These are phyloP conservation scores for Trichoderma sp. DNA, from an alignment of 2,329 filamentous ascomycete genomes.

Conservation along the genomic window DNA sequence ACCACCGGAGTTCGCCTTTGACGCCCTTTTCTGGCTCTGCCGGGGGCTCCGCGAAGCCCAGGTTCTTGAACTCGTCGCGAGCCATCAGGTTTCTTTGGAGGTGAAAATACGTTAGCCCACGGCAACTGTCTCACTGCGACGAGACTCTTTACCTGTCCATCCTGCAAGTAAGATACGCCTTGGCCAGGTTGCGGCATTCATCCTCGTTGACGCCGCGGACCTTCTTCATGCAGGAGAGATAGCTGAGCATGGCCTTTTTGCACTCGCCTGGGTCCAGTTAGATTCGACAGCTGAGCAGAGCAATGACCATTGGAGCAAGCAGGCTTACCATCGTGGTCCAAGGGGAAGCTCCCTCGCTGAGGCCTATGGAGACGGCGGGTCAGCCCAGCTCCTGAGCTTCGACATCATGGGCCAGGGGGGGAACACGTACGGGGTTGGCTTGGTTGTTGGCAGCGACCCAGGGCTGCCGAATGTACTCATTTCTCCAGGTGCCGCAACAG, in stretches of 20 bases:
- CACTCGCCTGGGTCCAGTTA: constrained; percentile 70
- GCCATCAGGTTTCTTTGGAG: constrained; percentile 84
- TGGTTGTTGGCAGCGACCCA: constrained; percentile 65
- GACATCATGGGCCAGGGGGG: constrained; percentile 1
- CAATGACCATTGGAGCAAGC: not conserved
- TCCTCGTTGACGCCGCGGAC: constrained; percentile 82
- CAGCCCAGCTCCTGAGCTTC: constrained; percentile 23
- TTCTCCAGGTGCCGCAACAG: constrained; percentile 23
- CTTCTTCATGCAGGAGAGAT: constrained; percentile 84
- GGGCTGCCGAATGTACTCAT: constrained; percentile 72
- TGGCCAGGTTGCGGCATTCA: constrained; percentile 82
- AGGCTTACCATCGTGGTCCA: constrained; percentile 77
- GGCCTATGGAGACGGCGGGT: constrained; percentile 57
- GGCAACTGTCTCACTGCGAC: constrained; percentile 2
- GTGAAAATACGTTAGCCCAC: constrained; percentile 15
- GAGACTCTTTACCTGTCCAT: constrained; percentile 80
- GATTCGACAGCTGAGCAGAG: constrained; percentile 12
- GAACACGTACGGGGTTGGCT: constrained; percentile 67
- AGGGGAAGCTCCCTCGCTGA: constrained; percentile 90
- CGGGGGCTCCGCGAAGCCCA: constrained; percentile 65
- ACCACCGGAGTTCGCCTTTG: constrained; percentile 46
- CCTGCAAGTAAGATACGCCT: constrained; percentile 84
- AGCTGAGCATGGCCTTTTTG: constrained; percentile 82
- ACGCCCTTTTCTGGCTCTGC: constrained; percentile 42
- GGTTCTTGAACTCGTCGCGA: constrained; percentile 89